A percentile compares a stretch with the other conserved stretches of the same genome.
Conservation (phyloP, 1,139 yeast genomes). For the Nematodospora anomalae region DNA sequence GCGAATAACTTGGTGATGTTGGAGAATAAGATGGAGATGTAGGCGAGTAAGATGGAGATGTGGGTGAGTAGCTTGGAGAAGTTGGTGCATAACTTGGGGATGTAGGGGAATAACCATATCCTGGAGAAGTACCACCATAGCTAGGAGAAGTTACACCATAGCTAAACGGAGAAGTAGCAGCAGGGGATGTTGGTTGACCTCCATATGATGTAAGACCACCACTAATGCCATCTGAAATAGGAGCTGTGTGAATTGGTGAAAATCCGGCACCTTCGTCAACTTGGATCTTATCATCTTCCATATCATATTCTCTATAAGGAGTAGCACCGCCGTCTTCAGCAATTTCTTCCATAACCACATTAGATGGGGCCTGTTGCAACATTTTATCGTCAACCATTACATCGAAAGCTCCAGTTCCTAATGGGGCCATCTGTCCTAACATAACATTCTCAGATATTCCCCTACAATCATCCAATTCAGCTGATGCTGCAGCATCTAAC, state of each 20-base stretch:
- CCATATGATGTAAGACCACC: slow-evolving; percentile 94
- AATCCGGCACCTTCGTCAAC: slow-evolving; percentile 85
- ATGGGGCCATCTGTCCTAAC: slow-evolving; percentile 97
- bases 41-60: slow-evolving; percentile 76
- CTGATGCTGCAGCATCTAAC: slow-evolving; percentile 97
- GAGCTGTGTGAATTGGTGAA: slow-evolving; percentile 91
- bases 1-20: slow-evolving; percentile 72
- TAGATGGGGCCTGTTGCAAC: slow-evolving; percentile 66
- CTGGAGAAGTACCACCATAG: slow-evolving; percentile 64
- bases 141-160: slow-evolving; percentile 66
- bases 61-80: slow-evolving; percentile 68
- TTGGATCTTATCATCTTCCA: slow-evolving; percentile 73
- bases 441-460: slow-evolving; percentile 98
- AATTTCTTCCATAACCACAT: slow-evolving; percentile 41
- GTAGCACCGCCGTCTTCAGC: slow-evolving; percentile 86
- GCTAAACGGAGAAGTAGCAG: slow-evolving; percentile 59
- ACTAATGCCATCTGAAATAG: slow-evolving; percentile 71
- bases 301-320: slow-evolving; percentile 82
- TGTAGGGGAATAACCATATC: slow-evolving; percentile 49
- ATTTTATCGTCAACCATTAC: slow-evolving; percentile 91
- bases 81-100: slow-evolving; percentile 59
- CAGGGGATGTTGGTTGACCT: slow-evolving; percentile 61
- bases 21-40: slow-evolving; percentile 58
- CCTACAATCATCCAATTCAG: slow-evolving; percentile 95
- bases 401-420: slow-evolving; percentile 98